These are phyloP conservation scores for Boeremia exigua DNA, from an alignment of 2,329 filamentous ascomycete species.

Conservation along the genomic window DNA sequence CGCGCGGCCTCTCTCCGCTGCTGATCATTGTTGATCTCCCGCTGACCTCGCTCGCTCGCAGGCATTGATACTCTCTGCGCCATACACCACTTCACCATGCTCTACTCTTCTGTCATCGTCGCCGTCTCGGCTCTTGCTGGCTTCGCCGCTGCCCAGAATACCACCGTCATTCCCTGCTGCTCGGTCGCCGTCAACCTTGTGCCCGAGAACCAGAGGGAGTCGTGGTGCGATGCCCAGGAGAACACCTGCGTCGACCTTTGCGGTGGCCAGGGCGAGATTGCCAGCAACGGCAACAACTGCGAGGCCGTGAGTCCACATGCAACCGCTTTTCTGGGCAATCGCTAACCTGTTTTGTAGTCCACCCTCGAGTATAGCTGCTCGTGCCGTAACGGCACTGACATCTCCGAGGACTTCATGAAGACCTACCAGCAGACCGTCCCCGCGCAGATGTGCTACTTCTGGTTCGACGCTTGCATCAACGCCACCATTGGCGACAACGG, in stretches of 20 bases:
- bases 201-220: constrained; percentile 41
- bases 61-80: constrained; percentile 47
- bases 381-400: constrained; percentile 63
- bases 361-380: constrained; percentile 63
- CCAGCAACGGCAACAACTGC: constrained; percentile 60
- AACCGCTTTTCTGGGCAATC: neutral
- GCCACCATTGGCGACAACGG: constrained; percentile 31
- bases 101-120: constrained; percentile 55
- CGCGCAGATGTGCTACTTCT: constrained; percentile 64
- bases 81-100: constrained; percentile 48
- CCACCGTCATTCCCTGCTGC: constrained; percentile 46
- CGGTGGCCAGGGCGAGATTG: constrained; percentile 51
- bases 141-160: constrained; percentile 54
- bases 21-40: constrained; percentile 24
- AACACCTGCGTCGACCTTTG: constrained; percentile 68
- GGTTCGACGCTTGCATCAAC: constrained; percentile 52
- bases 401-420: constrained; percentile 41
- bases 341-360: constrained; percentile 47
- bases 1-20: constrained; percentile 13
- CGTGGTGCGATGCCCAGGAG: constrained; percentile 65
- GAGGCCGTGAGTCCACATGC: constrained; percentile 56
- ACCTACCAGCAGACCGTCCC: constrained; percentile 65
- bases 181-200: constrained; percentile 54
- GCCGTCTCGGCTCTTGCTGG: constrained; percentile 55
- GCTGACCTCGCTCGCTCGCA: constrained; percentile 35